A percentile compares a stretch with the other conserved stretches of the same genome.
Evolutionary conservation across 352 stramenopile genomes (phyloP).

Genomic region (Chrysophaeum taylorii): DNA sequence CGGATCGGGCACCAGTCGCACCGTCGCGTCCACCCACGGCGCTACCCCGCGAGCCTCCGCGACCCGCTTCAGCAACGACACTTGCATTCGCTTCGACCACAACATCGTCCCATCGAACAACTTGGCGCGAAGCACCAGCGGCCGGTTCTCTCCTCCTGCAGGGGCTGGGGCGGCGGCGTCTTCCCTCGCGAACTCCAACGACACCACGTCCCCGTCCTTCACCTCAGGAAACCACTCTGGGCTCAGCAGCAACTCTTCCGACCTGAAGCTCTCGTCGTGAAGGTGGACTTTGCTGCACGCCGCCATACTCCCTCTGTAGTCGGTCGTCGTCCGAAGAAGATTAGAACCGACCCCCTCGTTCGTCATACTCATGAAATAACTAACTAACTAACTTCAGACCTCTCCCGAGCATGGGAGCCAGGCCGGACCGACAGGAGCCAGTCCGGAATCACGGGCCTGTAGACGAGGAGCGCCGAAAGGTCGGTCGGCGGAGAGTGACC

Average conservation of each 20-base stretch:
- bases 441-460: too few species aligned
- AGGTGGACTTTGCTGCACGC: slow-evolving; percentile 10
- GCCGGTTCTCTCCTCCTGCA: too few species aligned
- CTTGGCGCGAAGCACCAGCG: neutral
- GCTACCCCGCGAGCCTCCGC: neutral
- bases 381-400: too few species aligned
- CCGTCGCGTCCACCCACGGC: neutral
- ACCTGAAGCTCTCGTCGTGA: neutral
- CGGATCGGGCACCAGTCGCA: neutral
- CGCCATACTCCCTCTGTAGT: too few species aligned
- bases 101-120: neutral
- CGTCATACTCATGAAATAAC: too few species aligned
- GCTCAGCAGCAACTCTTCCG: neutral
- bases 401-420: too few species aligned
- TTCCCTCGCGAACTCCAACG: neutral
- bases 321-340: too few species aligned
- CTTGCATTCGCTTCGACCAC: neutral
- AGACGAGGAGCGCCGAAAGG: too few species aligned
- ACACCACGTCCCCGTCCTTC: neutral
- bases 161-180: too few species aligned
- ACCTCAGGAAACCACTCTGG: neutral
- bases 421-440: too few species aligned
- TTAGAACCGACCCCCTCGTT: too few species aligned
- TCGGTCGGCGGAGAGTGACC: too few species aligned
- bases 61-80: neutral